Base-by-base conservation (phyloP, 2,329 filamentous ascomycete species). In the Hymenoscyphus infarciens region DNA sequence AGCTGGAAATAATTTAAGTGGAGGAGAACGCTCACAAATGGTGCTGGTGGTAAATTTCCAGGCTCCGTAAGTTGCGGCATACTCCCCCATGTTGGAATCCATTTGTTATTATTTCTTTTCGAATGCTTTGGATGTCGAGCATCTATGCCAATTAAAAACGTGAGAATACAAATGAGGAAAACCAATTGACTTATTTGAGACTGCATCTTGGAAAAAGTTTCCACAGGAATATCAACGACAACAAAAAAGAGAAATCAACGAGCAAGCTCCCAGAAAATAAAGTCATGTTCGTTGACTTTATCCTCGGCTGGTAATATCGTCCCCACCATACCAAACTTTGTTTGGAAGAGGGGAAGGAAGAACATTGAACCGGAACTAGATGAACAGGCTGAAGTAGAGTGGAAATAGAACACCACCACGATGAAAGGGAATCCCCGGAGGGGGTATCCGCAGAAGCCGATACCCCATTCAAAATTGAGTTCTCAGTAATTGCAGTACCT, bases 51-150 rank as follows among this genome's bases (percentile, higher is more conserved):
- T 22, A 89, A 77, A 66, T 89, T 89, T 56, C 75, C 77, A 10
- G 79, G 81, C 69, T 89, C 87, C 1, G 84, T 84, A 49, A 87
- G 75, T 71, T 89, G 86, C 0, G 86, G 85, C 86, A 88, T 88
- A 2, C 84, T 79, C 0, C 83, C 82, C 87, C 86, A 89, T 1
- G 82, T 85, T 42, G 67, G 66, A 19, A 70, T 66, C 68, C 68
- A 70, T 31, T 64, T 64, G 8, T 56, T 55, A 22, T 58, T 39
- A 52, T 57, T 39, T 4, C 52, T 22, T 35, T 56, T 63, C n/a
- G 25, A 19, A 22, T 54, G 35, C 31, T 27, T 31, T 25, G 29
- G n/a, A 33, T 39, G 29, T 16, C 54, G 38, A 11, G 22, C 61
- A 54, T 63, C 61, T n/a, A 39, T 42, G n/a, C 39, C 38, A 19